phyloP scores from a whole-genome alignment of 352 stramenopile genomes.

The Peronospora destructor region DNA sequence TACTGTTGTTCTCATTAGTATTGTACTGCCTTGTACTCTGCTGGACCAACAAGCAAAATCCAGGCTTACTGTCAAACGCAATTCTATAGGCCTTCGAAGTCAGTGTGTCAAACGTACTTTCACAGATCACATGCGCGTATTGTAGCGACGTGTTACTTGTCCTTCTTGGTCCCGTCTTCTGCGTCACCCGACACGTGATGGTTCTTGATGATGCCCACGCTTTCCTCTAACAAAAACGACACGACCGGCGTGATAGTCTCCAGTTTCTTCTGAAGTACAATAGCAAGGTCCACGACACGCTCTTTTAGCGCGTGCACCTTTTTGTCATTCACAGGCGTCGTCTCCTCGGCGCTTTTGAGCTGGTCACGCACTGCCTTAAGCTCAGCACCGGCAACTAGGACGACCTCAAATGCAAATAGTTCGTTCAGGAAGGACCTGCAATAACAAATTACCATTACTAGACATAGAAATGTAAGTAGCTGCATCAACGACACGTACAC shows the following conservation, averaged over 20 bases:
- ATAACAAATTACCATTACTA: background rate
- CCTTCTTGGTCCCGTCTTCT: conserved; percentile 36
- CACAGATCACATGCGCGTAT: background rate
- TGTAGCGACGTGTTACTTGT: conserved; percentile 23
- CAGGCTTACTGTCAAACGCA: no score
- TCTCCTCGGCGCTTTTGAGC: conserved; percentile 35
- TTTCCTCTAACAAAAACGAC: conserved; percentile 53
- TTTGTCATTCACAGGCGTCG: conserved; percentile 33
- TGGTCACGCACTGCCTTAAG: conserved; percentile 57
- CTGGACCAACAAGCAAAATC: no score
- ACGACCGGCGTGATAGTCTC: conserved; percentile 49
- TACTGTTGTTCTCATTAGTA: no score
- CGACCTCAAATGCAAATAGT: conserved; percentile 58
- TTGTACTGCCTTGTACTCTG: no score
- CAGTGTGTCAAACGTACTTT: background rate
- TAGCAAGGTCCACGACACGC: conserved; percentile 47
- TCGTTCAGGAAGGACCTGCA: conserved; percentile 54
- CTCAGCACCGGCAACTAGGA: conserved; percentile 52
- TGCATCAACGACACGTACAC: conserved; percentile 28
- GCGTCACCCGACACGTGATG: conserved; percentile 8
- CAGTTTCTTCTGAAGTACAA: conserved; percentile 51
- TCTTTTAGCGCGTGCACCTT: conserved; percentile 45
- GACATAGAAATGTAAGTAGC: background rate
- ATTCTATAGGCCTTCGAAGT: background rate
- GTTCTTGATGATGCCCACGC: conserved; percentile 38